These are phyloP conservation scores for Pythium chondricola DNA, from an alignment of 352 stramenopile genomes.

Conservation along the genomic window DNA sequence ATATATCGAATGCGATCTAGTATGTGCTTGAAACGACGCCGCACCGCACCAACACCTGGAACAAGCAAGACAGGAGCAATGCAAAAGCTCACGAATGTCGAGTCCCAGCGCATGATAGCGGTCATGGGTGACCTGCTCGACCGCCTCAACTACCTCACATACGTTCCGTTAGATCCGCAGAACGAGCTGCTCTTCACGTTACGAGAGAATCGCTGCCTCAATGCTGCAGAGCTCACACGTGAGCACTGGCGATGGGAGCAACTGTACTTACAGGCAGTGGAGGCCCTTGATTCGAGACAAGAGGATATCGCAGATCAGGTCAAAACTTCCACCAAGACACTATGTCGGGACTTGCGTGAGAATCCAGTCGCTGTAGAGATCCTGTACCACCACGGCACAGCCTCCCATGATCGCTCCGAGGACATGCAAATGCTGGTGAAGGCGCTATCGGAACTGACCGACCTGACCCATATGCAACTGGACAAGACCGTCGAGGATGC, in stretches of 20 bases:
- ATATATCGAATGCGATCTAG: too few species aligned
- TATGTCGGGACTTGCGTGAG: slow-evolving; percentile 73
- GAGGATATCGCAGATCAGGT: slow-evolving; percentile 80
- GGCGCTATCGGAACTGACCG: slow-evolving; percentile 74
- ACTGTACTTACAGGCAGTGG: slow-evolving; percentile 49
- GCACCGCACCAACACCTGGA: too few species aligned
- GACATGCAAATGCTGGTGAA: slow-evolving; percentile 73
- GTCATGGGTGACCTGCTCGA: slow-evolving; percentile 83
- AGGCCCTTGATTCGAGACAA: slow-evolving; percentile 49
- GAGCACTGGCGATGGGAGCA: slow-evolving; percentile 81
- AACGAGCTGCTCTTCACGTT: slow-evolving; percentile 43
- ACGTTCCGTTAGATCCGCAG: slow-evolving; percentile 65
- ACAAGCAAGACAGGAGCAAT: too few species aligned
- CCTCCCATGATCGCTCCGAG: slow-evolving; percentile 47
- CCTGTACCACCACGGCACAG: slow-evolving; percentile 60
- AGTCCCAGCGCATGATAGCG: slow-evolving; percentile 84
- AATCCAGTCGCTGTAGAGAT: slow-evolving; percentile 65
- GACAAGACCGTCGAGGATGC: slow-evolving; percentile 84
- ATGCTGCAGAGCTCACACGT: slow-evolving; percentile 51
- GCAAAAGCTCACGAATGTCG: slow-evolving; percentile 87
- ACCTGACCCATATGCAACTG: slow-evolving; percentile 65
- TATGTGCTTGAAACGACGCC: too few species aligned
- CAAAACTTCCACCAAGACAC: slow-evolving; percentile 43
- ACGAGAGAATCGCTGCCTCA: slow-evolving; percentile 55
- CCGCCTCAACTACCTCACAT: slow-evolving; percentile 80